A percentile compares a stretch with the other conserved stretches of the same genome.
Evolutionary conservation across 1,139 yeast species (phyloP).

Genomic region (Pichia sp.): DNA sequence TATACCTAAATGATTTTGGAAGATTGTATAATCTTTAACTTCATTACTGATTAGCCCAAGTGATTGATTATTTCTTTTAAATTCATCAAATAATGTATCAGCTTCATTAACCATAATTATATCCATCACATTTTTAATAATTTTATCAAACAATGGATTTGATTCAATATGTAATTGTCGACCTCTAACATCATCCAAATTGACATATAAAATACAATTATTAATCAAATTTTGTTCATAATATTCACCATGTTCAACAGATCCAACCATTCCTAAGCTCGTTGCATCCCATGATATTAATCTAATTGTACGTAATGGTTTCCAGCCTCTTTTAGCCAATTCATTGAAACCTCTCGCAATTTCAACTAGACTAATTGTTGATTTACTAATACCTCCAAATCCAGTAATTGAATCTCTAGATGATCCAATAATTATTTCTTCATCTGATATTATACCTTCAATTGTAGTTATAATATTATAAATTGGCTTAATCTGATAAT

Average conservation of each 20-base stretch:
- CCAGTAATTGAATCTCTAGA: conserved; percentile 43
- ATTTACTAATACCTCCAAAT: conserved; percentile 40
- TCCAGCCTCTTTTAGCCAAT: conserved; percentile 42
- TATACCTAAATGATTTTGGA: conserved; percentile 45
- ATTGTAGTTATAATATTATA: conserved; percentile 41
- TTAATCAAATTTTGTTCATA: conserved; percentile 28
- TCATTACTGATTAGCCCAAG: conserved; percentile 32
- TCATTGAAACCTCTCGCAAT: conserved; percentile 38
- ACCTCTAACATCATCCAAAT: conserved; percentile 42
- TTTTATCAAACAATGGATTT: conserved; percentile 37
- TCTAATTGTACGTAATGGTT: conserved; percentile 47
- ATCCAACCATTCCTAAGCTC: conserved; percentile 40
- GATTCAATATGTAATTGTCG: conserved; percentile 32
- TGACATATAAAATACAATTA: conserved; percentile 38
- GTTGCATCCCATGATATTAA: conserved; percentile 49
- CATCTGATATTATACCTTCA: conserved; percentile 42
- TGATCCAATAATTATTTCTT: conserved; percentile 42
- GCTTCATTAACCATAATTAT: conserved; percentile 30
- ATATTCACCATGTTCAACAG: conserved; percentile 43
- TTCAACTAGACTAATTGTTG: conserved; percentile 39
- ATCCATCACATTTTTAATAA: conserved; percentile 32
- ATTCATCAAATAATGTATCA: conserved; percentile 31
- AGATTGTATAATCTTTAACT: conserved; percentile 37
- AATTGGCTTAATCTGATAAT: conserved; percentile 33
- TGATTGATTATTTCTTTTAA: conserved; percentile 26